Base-by-base conservation (phyloP, 345 rosid species). In the Cardiospermum halicacabum region DNA sequence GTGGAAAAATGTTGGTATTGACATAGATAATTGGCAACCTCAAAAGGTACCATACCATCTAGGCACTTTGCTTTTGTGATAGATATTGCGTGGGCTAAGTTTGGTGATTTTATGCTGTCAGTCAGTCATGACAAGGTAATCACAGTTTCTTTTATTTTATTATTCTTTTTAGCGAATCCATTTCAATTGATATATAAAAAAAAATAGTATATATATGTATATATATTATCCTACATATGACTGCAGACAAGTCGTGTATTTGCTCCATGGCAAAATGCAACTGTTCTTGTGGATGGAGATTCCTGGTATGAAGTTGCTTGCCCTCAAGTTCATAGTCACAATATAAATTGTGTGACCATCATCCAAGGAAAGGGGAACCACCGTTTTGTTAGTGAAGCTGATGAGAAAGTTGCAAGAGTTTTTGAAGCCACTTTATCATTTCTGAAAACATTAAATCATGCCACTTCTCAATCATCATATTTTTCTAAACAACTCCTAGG, bases 301-400 rank as follows among this genome's bases (percentile, higher is more conserved):
- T 76, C 79, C 55, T 89, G 95, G 96, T 91, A 91, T 79, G 99
- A 94, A 84, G 77, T 94, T 32, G 88, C 92, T 42, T 87, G 95
- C 39, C 99, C 99, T 70, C 97, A 94, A 80, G 80, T 94, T 78
- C 99, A 94, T 73, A 97, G 99, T 24, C 99, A 94, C 61, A 96
- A 91, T 72, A 87, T 94, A 53, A 89, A 89, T 51, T 90, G 92
- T 75, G 89, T 80, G 60, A 74, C 84, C 70, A 80, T 89, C 68
- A 82, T 94, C 56, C 89, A 70, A 75, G 99, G 91, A 63, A 81
- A 83, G 74, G 95, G 95, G 37, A 91, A 89, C 80, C 88, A 87
- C 77, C 87, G 87, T 60, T 93, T 87, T 80, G 84, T 94, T n/a
- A 72, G 97, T 73, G 99, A 97, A 65, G 96, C 99, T 53, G 99